These are phyloP conservation scores for Lecanoromycetidae sp. DNA, from an alignment of 2,329 filamentous ascomycete genomes.

Conservation along the genomic window DNA sequence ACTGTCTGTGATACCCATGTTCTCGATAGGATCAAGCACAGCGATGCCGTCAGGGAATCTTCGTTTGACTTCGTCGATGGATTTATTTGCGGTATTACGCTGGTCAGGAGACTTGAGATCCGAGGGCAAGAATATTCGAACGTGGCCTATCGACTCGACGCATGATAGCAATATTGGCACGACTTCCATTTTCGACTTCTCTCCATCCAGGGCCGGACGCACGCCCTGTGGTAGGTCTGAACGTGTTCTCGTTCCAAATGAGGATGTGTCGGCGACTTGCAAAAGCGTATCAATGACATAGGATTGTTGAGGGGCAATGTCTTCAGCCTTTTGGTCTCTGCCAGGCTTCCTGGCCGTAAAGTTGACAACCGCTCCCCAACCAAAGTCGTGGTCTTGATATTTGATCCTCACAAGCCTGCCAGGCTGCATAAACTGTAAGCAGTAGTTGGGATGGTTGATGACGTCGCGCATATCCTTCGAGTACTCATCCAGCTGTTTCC, in stretches of 20 bases:
- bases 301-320: constrained; percentile 61
- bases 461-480: constrained; percentile 82
- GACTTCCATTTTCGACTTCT: constrained; percentile 62
- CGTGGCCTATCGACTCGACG: constrained; percentile 70
- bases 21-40: constrained; percentile 81
- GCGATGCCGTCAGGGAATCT: constrained; percentile 89
- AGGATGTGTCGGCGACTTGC: constrained; percentile 42
- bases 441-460: constrained; percentile 83
- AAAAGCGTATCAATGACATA: constrained; percentile 76
- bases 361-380: constrained; percentile 83
- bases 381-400: constrained; percentile 69
- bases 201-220: constrained; percentile 47
- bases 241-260: constrained; percentile 46
- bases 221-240: constrained; percentile 54
- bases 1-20: constrained; percentile 89
- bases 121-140: constrained; percentile 71
- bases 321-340: constrained; percentile 54
- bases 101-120: constrained; percentile 59
- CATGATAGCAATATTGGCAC: constrained; percentile 79
- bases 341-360: constrained; percentile 52
- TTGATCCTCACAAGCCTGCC: constrained; percentile 84
- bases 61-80: constrained; percentile 64
- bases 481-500: constrained; percentile 71
- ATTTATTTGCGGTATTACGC: constrained; percentile 54
- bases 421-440: constrained; percentile 68